phyloP scores from a whole-genome alignment of 345 rosid species.

The Euphorbia lathyris region DNA sequence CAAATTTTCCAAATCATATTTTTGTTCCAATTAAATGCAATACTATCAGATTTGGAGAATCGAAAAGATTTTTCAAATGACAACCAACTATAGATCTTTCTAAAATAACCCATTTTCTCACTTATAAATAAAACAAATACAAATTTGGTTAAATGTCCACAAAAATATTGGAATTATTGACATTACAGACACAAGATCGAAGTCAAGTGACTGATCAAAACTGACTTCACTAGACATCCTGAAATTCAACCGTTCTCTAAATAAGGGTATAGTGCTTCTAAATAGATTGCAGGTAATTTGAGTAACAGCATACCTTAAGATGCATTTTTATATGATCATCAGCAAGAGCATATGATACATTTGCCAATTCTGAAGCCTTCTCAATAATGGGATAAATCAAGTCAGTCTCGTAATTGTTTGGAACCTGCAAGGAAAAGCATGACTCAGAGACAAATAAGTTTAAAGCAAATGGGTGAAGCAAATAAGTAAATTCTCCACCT shows the following conservation, averaged over 20 bases:
- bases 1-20: neutral
- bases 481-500: neutral
- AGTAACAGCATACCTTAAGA: conserved; percentile 48
- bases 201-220: neutral
- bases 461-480: conserved; percentile 9
- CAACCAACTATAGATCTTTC: neutral
- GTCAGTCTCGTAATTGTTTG: conserved; percentile 95
- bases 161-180: neutral
- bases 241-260: neutral
- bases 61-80: neutral
- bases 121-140: neutral
- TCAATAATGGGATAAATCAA: conserved; percentile 83
- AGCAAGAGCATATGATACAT: conserved; percentile 56
- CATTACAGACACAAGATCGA: neutral
- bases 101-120: neutral
- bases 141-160: neutral
- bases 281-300: conserved; percentile 6
- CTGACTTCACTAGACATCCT: neutral
- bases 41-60: neutral
- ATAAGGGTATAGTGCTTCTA: neutral
- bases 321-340: conserved; percentile 51
- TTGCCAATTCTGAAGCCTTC: conserved; percentile 66
- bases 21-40: neutral
- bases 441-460: conserved; percentile 6
- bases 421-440: conserved; percentile 51